Evolutionary conservation across 768 basidiomycete species (phyloP).

Genomic region (Trametes coccinea): DNA sequence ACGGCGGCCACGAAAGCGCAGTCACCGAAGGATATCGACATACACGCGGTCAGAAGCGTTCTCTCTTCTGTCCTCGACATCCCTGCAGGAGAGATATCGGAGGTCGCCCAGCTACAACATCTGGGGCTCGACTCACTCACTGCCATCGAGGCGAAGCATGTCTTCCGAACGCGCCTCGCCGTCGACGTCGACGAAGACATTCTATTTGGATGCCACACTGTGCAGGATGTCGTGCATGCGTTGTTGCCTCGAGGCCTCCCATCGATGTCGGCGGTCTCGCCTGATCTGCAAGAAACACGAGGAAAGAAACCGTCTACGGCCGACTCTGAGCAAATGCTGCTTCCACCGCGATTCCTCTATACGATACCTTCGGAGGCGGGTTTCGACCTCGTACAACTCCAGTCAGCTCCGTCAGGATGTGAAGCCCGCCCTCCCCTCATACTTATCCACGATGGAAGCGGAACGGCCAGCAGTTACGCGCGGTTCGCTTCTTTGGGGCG

Average conservation of each 20-base stretch:
- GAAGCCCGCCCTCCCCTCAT: constrained; percentile 46
- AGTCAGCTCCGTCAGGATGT: neutral
- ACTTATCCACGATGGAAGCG: constrained; percentile 75
- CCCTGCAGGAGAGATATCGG: constrained; percentile 39
- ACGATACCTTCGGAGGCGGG: neutral
- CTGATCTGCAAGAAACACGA: neutral
- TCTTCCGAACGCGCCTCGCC: constrained; percentile 43
- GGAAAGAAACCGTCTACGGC: too few species aligned
- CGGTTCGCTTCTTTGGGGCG: constrained; percentile 47
- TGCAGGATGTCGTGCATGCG: neutral
- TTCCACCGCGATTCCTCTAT: too few species aligned
- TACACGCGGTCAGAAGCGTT: constrained; percentile 29
- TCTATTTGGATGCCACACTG: constrained; percentile 8
- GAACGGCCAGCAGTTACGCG: constrained; percentile 50
- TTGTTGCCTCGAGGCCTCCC: constrained; percentile 40
- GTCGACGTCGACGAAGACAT: constrained; percentile 34
- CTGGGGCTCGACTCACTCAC: constrained; percentile 67
- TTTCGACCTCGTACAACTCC: constrained; percentile 1
- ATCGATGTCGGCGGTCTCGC: neutral
- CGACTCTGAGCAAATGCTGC: too few species aligned
- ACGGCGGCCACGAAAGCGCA: neutral
- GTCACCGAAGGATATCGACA: neutral
- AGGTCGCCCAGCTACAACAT: constrained; percentile 46
- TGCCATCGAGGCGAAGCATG: constrained; percentile 59
- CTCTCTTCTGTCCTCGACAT: constrained; percentile 50